Percentiles rank a stretch among this genome's conserved stretches.
phyloP scores from a whole-genome alignment of 495 filamentous ascomycete species.

The Amniculicola lignicola region DNA sequence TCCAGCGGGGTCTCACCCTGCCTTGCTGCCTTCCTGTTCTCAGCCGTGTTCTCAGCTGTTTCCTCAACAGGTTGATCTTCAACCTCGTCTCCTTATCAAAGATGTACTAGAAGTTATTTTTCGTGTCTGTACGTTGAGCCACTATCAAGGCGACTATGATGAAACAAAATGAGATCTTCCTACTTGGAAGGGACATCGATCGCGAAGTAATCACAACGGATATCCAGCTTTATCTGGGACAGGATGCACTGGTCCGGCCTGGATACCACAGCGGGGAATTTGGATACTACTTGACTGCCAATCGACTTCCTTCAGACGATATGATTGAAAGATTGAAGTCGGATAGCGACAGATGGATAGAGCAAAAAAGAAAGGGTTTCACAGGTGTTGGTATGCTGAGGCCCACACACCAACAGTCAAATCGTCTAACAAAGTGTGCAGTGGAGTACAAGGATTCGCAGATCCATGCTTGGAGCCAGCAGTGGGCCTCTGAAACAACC shows the following conservation, averaged over 20 bases:
- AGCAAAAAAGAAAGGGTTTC: background rate
- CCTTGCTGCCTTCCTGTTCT: no score
- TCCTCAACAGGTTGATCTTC: no score
- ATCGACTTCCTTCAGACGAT: slow-evolving; percentile 79
- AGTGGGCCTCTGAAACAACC: background rate
- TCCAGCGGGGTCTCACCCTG: no score
- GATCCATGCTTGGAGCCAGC: background rate
- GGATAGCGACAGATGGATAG: slow-evolving; percentile 44
- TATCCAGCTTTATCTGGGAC: slow-evolving; percentile 88
- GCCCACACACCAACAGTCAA: background rate
- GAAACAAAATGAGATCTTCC: no score
- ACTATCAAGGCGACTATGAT: no score
- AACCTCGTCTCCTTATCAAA: no score
- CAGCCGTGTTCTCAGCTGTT: no score
- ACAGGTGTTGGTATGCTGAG: background rate
- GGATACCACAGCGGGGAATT: slow-evolving; percentile 61
- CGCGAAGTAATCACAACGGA: slow-evolving; percentile 91
- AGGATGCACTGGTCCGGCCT: slow-evolving; percentile 84
- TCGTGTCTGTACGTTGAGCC: no score
- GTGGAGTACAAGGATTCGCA: no score
- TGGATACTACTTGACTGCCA: slow-evolving; percentile 81
- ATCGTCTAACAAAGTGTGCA: background rate
- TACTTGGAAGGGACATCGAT: slow-evolving; percentile 83
- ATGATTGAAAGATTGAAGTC: slow-evolving; percentile 83
- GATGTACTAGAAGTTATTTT: no score